These are phyloP conservation scores for Arthroderma sp. DNA, from an alignment of 2,329 filamentous ascomycete genomes.

Conservation along the genomic window DNA sequence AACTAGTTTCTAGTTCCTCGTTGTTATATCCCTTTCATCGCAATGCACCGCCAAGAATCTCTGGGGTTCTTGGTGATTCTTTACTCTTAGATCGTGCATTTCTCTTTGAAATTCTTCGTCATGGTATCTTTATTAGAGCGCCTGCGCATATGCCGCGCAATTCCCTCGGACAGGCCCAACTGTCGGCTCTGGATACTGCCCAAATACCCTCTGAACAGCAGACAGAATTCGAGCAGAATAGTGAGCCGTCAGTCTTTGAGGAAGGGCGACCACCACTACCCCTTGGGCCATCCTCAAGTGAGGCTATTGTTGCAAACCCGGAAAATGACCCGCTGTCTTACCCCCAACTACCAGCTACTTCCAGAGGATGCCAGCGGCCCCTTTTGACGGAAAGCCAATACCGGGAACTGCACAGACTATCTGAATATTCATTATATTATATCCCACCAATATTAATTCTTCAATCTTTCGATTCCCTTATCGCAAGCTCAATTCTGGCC, in stretches of 20 bases:
- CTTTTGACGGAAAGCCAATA: conserved; percentile 8
- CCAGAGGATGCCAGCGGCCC: neutral
- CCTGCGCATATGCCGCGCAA: no score
- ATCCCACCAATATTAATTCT: conserved; percentile 6
- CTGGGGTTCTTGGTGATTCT: conserved; percentile 2
- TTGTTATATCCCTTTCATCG: neutral
- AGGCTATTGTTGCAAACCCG: no score
- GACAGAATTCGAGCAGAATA: no score
- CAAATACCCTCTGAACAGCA: no score
- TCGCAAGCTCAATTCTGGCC: conserved; percentile 8
- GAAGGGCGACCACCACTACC: no score
- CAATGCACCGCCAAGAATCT: conserved; percentile 1
- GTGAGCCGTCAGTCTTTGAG: no score
- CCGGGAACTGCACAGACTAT: conserved; percentile 3
- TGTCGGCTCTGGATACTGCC: no score
- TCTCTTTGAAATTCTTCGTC: neutral
- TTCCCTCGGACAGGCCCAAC: no score
- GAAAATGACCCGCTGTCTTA: no score
- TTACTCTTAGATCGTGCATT: neutral
- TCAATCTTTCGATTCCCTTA: conserved; percentile 2
- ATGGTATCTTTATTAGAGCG: neutral
- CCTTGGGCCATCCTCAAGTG: no score
- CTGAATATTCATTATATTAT: conserved; percentile 7
- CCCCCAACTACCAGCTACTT: no score
- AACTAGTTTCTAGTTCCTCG: conserved; percentile 7